Evolutionary conservation across 2,329 filamentous ascomycete species (phyloP).

Genomic region (Escovopsis sp.): DNA sequence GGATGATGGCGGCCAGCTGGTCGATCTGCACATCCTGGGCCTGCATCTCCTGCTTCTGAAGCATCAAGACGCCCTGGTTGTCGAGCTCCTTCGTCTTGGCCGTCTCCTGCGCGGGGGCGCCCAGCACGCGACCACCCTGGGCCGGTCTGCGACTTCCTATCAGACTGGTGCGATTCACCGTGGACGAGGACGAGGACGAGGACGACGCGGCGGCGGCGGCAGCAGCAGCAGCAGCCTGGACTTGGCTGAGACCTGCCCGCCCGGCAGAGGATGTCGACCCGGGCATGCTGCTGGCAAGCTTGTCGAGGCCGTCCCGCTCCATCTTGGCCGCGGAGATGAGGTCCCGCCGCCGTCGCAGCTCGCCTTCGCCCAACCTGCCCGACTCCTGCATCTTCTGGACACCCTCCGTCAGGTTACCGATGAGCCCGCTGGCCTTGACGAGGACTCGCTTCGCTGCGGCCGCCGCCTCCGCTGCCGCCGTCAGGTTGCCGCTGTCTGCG

Average conservation of each 20-base stretch:
- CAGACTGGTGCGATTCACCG: constrained; percentile 32
- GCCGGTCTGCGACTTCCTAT: constrained; percentile 25
- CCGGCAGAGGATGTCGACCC: constrained; percentile 11
- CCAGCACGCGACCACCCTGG: constrained; percentile 50
- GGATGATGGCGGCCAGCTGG: constrained; percentile 51
- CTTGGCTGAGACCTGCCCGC: constrained; percentile 31
- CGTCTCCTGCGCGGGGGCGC: constrained; percentile 59
- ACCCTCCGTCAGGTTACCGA: constrained; percentile 51
- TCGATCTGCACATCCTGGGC: constrained; percentile 64
- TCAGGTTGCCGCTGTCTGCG: constrained; percentile 24
- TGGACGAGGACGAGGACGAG: too few species aligned
- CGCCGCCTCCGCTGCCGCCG: constrained; percentile 43
- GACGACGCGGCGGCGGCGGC: too few species aligned
- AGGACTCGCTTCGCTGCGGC: constrained; percentile 63
- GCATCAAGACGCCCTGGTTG: constrained; percentile 56
- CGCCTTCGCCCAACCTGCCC: constrained; percentile 53
- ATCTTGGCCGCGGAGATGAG: constrained; percentile 54
- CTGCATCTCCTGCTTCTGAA: constrained; percentile 60
- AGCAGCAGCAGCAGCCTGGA: constrained; percentile 28
- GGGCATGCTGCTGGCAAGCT: constrained; percentile 45
- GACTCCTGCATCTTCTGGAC: constrained; percentile 41
- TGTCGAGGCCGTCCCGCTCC: constrained; percentile 63
- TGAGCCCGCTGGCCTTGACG: constrained; percentile 50
- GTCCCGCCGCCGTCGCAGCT: constrained; percentile 57
- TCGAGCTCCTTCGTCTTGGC: constrained; percentile 63